Conservation (phyloP, 768 basidiomycete species). For the Agaricus blazei region DNA sequence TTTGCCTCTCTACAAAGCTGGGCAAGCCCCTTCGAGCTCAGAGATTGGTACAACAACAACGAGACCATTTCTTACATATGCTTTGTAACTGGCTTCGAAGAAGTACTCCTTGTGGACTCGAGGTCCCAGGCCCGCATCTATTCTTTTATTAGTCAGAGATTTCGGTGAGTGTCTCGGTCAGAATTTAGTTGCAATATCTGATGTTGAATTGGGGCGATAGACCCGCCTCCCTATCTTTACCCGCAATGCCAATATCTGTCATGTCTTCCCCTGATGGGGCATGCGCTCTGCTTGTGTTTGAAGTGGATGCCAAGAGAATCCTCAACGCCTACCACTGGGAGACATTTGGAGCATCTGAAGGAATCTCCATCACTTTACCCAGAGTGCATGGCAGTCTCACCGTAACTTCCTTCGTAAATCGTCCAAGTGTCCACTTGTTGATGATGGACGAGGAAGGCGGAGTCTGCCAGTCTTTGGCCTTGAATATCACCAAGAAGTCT, state of each 20-base stretch:
- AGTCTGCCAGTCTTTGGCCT: constrained; percentile 33
- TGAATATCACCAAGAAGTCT: constrained; percentile 50
- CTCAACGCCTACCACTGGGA: constrained; percentile 41
- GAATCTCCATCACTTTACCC: constrained; percentile 32
- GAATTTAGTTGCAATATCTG: neutral
- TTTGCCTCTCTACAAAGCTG: constrained; percentile 34
- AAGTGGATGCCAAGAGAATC: constrained; percentile 9
- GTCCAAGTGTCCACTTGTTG: constrained; percentile 38
- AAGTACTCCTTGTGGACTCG: constrained; percentile 46
- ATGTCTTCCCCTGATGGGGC: constrained; percentile 51
- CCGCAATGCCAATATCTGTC: constrained; percentile 26
- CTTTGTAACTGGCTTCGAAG: constrained; percentile 48
- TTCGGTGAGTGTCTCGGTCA: constrained; percentile 32
- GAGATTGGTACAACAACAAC: constrained; percentile 33
- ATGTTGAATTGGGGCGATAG: constrained; percentile 25
- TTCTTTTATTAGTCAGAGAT: constrained; percentile 48
- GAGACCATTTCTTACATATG: constrained; percentile 21
- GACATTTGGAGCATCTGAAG: constrained; percentile 48
- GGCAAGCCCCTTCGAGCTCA: constrained; percentile 36
- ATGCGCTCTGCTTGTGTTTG: constrained; percentile 37
- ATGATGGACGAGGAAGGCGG: constrained; percentile 27
- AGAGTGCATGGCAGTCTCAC: constrained; percentile 18
- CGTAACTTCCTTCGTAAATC: constrained; percentile 41
- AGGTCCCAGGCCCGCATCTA: constrained; percentile 40
- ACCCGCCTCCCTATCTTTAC: constrained; percentile 27